Conservation (phyloP, 169 alveolate species). For the Plasmodium relictum region DNA sequence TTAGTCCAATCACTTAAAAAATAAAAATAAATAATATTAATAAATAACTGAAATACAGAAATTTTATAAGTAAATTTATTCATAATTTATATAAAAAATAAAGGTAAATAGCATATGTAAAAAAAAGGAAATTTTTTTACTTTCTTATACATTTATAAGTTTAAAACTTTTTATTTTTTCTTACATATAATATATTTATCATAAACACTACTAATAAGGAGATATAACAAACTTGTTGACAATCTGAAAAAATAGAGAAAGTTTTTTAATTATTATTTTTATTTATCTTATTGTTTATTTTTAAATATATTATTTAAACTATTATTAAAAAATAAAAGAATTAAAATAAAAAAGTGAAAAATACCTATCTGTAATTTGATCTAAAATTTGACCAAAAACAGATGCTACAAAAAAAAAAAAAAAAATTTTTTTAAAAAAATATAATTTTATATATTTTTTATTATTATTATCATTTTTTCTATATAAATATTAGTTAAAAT, state of each 20-base stretch:
- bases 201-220: conserved; percentile 61
- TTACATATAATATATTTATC: conserved; percentile 59
- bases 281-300: too few relatives aligned
- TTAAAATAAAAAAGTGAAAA: conserved; percentile 6
- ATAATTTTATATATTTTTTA: not conserved
- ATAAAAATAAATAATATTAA: not conserved
- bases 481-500: too few relatives aligned
- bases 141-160: not conserved
- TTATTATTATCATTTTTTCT: not conserved
- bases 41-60: not conserved
- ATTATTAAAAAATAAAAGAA: not conserved
- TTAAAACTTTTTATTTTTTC: not conserved
- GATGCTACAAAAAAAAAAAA: conserved; percentile 53
- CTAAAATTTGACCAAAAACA: conserved; percentile 69
- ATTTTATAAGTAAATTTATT: not conserved
- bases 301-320: not conserved
- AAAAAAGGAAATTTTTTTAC: not conserved
- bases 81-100: not conserved
- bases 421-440: not conserved
- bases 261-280: too few relatives aligned
- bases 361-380: conserved; percentile 78
- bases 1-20: conserved; percentile 52
- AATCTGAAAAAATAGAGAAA: conserved; percentile 38
- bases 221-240: conserved; percentile 65
- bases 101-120: not conserved